Base-by-base conservation (phyloP, 805 yeast genomes). In the Candida bentonensis region DNA sequence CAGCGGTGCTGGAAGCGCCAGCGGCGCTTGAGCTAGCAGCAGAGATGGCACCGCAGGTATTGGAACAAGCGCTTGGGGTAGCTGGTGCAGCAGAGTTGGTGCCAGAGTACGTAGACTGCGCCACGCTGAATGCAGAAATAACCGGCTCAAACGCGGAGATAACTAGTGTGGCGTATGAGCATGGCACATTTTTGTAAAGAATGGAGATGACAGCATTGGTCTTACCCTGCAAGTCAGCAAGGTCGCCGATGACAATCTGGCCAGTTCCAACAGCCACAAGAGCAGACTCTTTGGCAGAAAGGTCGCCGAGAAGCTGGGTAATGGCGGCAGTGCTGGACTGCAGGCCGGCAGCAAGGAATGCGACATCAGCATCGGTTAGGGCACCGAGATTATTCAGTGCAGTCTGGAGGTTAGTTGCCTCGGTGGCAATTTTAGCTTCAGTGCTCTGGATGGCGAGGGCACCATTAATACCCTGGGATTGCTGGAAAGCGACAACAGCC, bases 371-470 rank as follows among this genome's bases (percentile, higher is more conserved):
- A 9, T 11, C 20, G 7, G 36, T 11, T 5, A n/a, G 17, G n/a
- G 49, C 13, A 15, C 27, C 25, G 21, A 44, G 48, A 15, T n/a
- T 39, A 5, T 9, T 9, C 5, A 30, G 36, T 13, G 36, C 36
- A 15, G 36, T 11, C n/a, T 45, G 39, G 4, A 54, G 50, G 22
- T 44, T 34, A n/a, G n/a, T 23, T 23, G 55, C 51, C 36, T 54
- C 55, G 20, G 25, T 21, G 22, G 47, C 43, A 28, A 57, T 47
- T 15, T 49, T 44, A 17, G 47, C 45, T 50, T 50, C 53, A 23
- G 46, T 33, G 34, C 41, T 39, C 57, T 58, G 62, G 49, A 58
- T 56, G 28, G 46, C 47, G 17, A 57, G 51, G 22, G 61, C 62
- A 41, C 58, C 62, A 15, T 21, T 25, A 21, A 57, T 47, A 27